Percentiles rank a stretch among this genome's conserved stretches.
Conservation (phyloP, 164 flowering plant genomes). For the Chloranthus sessilifolius region DNA sequence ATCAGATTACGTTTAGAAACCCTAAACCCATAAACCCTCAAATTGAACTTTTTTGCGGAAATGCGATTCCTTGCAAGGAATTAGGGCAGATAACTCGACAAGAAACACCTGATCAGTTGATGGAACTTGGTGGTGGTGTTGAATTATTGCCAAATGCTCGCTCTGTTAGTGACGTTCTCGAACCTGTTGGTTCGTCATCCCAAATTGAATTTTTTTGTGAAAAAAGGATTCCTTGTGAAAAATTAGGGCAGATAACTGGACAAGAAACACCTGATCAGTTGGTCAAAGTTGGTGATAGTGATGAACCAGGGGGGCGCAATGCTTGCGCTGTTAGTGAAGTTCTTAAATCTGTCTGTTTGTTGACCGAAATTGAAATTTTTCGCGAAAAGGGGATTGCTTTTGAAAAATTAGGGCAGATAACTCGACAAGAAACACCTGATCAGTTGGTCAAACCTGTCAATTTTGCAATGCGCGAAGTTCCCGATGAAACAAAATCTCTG, state of each 20-base stretch:
- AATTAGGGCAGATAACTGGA: slow-evolving; percentile 11
- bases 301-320: no score
- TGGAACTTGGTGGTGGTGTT: no score
- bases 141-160: no score
- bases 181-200: slow-evolving; percentile 5
- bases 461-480: no score
- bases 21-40: neutral
- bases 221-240: slow-evolving; percentile 5
- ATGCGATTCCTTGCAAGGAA: neutral
- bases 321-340: no score
- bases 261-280: no score
- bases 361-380: slow-evolving; percentile 7
- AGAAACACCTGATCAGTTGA: no score
- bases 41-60: neutral
- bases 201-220: slow-evolving; percentile 8
- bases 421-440: slow-evolving; percentile 9
- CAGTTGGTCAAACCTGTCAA: no score
- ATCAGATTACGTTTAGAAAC: neutral
- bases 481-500: no score
- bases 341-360: no score
- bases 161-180: no score
- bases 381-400: slow-evolving; percentile 6
- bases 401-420: slow-evolving; percentile 6
- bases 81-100: slow-evolving; percentile 3
- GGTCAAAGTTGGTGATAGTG: no score